Base-by-base conservation (phyloP, 2,329 filamentous ascomycete genomes). In the Sarocladium brachiariae region DNA sequence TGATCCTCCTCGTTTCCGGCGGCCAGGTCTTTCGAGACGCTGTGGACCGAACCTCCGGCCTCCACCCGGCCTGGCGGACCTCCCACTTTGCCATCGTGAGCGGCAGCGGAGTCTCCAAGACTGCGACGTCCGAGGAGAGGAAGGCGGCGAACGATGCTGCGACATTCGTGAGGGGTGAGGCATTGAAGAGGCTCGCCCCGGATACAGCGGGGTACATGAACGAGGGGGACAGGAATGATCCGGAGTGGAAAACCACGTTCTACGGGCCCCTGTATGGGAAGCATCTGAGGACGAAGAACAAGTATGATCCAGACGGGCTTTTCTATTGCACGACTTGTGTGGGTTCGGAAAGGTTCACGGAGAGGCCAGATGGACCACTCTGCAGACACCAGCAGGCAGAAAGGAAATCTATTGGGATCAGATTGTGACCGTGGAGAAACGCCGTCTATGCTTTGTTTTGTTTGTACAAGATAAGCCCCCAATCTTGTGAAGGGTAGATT, bases 141-240 rank as follows among this genome's bases (percentile, higher is more conserved):
- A 38, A 53, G 37, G 52, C 49, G 5, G 53, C 60, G 16, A 53
- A 55, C 30, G 54, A 64, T 48, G 58, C 64, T 49, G 49, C 64
- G 24, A 65, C 62, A 2, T 59, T 53, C 30, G 55, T 61, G 45
- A 63, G 63, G 52, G 61, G 58, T 24, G 59, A 52, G 16, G 61
- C 62, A 8, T 55, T 65, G 6, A 63, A 66, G 51, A 58, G 56
- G 3, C 54, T 73, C 14, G 65, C 69, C 2, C 70, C 70, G 1
- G 56, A 64, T 37, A 68, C 65, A 6, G 72, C 70, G 3, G 62
- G 62, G 3, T 73, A 74, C 56, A 63, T 71, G 57, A 73, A 73
- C 50, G 71, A 74, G 56, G 70, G 61, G 11, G 63, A 71, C 54
- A 50, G 59, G 1, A 55, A 65, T 18, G 65, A 70, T 49, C 61